Conservation (phyloP, 192 early-diverging fungal species). For the Coemansia reversa region DNA sequence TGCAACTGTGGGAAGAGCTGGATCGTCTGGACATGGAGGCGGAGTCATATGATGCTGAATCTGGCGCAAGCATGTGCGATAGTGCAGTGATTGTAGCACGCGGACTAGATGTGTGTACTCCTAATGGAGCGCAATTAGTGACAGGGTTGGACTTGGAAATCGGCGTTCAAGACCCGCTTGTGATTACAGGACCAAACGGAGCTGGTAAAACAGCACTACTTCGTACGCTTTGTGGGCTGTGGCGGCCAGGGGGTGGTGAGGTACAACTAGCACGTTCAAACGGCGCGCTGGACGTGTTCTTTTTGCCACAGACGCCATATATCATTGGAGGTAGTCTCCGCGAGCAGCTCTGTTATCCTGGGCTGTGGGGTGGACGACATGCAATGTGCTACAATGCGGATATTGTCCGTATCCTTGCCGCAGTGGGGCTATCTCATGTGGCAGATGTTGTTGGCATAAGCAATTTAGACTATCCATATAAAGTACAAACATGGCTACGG, state of each 20-base stretch:
- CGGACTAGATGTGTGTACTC: constrained; percentile 32
- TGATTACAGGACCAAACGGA: constrained; percentile 78
- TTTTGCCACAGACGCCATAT: constrained; percentile 70
- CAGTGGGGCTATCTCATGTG: constrained; percentile 33
- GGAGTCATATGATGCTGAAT: constrained; percentile 1
- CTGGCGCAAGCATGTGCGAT: background rate
- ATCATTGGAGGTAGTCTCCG: constrained; percentile 61
- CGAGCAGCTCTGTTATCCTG: constrained; percentile 67
- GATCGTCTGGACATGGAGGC: constrained; percentile 31
- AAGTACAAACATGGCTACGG: constrained; percentile 58
- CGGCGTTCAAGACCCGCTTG: constrained; percentile 57
- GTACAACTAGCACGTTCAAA: constrained; percentile 26
- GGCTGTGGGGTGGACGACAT: constrained; percentile 19
- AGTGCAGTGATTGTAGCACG: constrained; percentile 13
- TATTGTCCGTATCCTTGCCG: constrained; percentile 9
- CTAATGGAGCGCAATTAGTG: constrained; percentile 25
- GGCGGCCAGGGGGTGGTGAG: constrained; percentile 60
- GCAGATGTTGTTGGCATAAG: background rate
- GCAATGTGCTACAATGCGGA: constrained; percentile 35
- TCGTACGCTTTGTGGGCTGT: constrained; percentile 74
- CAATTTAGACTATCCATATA: constrained; percentile 29
- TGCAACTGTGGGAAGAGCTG: constrained; percentile 73
- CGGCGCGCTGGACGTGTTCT: constrained; percentile 56
- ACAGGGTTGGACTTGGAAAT: constrained; percentile 55
- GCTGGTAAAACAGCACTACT: constrained; percentile 82